A percentile compares a stretch with the other conserved stretches of the same genome.
phyloP scores from a whole-genome alignment of 805 yeast species.

The Wickerhamomyces sydowiorum region DNA sequence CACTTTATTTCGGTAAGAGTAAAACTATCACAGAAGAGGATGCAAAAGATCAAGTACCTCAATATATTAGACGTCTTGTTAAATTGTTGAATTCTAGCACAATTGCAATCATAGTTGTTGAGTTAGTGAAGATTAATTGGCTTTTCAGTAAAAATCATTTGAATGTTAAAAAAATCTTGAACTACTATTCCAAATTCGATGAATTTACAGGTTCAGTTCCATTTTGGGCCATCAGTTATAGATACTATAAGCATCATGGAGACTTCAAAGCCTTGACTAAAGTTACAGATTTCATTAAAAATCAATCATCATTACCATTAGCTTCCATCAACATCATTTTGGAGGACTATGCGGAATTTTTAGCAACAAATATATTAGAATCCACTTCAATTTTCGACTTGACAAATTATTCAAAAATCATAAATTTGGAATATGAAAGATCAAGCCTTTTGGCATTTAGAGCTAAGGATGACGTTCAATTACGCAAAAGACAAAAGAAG shows the following conservation, averaged over 20 bases:
- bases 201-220: constrained; percentile 32
- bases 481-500: constrained; percentile 15
- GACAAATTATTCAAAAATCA: constrained; percentile 13
- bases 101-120: constrained; percentile 31
- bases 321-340: constrained; percentile 37
- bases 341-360: constrained; percentile 31
- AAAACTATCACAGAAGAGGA: constrained; percentile 3
- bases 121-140: constrained; percentile 27
- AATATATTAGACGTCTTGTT: constrained; percentile 20
- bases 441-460: constrained; percentile 25
- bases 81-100: constrained; percentile 35
- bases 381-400: constrained; percentile 20
- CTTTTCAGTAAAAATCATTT: constrained; percentile 22
- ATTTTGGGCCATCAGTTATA: constrained; percentile 56
- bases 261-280: constrained; percentile 40
- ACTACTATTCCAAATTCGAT: constrained; percentile 19
- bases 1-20: constrained; percentile 16
- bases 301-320: constrained; percentile 43
- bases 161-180: constrained; percentile 27
- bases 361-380: constrained; percentile 23
- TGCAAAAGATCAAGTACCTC: constrained; percentile 8
- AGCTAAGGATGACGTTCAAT: constrained; percentile 4
- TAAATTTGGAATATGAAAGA: constrained; percentile 22
- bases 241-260: constrained; percentile 41
- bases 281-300: constrained; percentile 40